Conservation (phyloP, 2,329 filamentous ascomycete species). For the Aspergillus fischeri region DNA sequence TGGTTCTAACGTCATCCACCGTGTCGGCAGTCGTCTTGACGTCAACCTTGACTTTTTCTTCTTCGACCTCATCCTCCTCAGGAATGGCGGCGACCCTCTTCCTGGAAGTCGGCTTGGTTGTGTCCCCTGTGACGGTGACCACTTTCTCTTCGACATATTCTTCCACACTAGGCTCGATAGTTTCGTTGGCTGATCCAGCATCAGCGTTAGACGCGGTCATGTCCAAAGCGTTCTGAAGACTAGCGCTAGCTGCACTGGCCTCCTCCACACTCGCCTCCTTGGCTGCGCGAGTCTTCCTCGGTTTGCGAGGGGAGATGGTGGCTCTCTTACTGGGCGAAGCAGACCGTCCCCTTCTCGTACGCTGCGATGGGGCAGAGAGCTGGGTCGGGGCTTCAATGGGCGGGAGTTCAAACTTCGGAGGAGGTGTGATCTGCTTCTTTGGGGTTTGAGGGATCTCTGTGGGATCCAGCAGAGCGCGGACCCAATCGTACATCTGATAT, state of each 20-base stretch:
- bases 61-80: constrained; percentile 19
- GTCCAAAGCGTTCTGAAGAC: constrained; percentile 46
- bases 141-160: constrained; percentile 24
- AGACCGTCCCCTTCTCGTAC: constrained; percentile 56
- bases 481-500: constrained; percentile 82
- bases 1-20: constrained; percentile 58
- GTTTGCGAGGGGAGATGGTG: constrained; percentile 51
- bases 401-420: constrained; percentile 70
- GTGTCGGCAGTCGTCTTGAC: constrained; percentile 61
- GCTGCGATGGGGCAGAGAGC: constrained; percentile 28
- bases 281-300: constrained; percentile 46
- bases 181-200: constrained; percentile 20
- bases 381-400: constrained; percentile 37
- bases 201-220: constrained; percentile 35
- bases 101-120: constrained; percentile 18
- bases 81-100: constrained; percentile 13
- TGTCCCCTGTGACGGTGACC: constrained; percentile 19
- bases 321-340: constrained; percentile 51
- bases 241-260: constrained; percentile 46
- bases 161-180: constrained; percentile 25
- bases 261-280: constrained; percentile 49
- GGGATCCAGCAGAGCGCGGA: constrained; percentile 87
- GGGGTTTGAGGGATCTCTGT: constrained; percentile 66
- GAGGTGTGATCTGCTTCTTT: constrained; percentile 71
- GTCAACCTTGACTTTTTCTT: constrained; percentile 62